These are phyloP conservation scores for Metschnikowia matae DNA, from an alignment of 805 yeast species.

Conservation along the genomic window DNA sequence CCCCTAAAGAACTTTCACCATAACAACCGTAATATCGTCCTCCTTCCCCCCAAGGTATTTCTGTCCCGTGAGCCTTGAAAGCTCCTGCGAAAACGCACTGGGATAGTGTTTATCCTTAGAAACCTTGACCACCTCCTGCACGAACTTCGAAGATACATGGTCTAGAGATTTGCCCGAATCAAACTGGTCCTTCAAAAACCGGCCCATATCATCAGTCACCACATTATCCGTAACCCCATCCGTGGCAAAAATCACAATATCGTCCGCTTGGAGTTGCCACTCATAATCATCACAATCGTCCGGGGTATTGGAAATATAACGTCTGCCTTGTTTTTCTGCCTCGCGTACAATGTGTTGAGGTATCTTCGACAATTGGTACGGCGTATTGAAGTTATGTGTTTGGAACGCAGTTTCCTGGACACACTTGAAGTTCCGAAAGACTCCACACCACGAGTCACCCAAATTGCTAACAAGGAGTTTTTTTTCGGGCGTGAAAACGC, in stretches of 20 bases:
- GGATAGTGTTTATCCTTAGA: conserved; percentile 73
- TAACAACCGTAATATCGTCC: conserved; percentile 85
- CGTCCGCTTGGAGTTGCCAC: conserved; percentile 65
- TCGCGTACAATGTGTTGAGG: conserved; percentile 56
- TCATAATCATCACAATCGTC: conserved; percentile 59
- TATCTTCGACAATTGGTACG: conserved; percentile 82
- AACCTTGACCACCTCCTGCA: conserved; percentile 59
- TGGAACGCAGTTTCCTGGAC: conserved; percentile 69
- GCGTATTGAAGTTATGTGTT: conserved; percentile 86
- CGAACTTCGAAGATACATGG: conserved; percentile 51
- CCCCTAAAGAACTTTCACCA: conserved; percentile 50
- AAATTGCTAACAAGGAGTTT: conserved; percentile 70
- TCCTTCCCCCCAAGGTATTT: conserved; percentile 87
- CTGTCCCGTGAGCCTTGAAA: conserved; percentile 61
- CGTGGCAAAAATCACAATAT: conserved; percentile 79
- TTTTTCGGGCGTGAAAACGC: conserved; percentile 53
- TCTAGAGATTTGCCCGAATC: conserved; percentile 32
- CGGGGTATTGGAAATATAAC: conserved; percentile 71
- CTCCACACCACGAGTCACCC: conserved; percentile 95
- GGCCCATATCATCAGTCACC: conserved; percentile 63
- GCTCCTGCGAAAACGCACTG: conserved; percentile 81
- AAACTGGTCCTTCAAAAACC: conserved; percentile 57
- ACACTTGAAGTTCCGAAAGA: conserved; percentile 63
- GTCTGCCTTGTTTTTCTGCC: conserved; percentile 52
- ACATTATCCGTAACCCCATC: conserved; percentile 94